Evolutionary conservation across 768 basidiomycete genomes (phyloP), one percentile per base, ranked within the genome.

Genomic region (Wakefieldia striispora): DNA sequence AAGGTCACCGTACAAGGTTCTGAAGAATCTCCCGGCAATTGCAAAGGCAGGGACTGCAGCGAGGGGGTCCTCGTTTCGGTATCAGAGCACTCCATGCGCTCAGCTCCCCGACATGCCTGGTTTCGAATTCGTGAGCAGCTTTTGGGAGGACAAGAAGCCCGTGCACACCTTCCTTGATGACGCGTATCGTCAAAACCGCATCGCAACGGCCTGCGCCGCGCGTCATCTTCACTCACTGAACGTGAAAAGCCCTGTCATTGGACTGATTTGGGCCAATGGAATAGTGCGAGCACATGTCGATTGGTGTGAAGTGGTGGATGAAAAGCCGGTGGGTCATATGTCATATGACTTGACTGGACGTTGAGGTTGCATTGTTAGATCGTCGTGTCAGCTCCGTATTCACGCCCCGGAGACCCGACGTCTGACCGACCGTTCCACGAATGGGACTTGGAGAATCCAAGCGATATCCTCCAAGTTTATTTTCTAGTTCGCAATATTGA

Each of bases 71-170:
- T 79, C 78, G 5, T 81, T 81, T 56, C 70, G 73, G 13, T 79
- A 66, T 51, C 80, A 82, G 57, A 73, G 70, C 24, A 81, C 79
- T 0, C 75, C 78, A 2, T 74, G 77, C 46, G 68, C 68, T 13
- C 72, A 72, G 41, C 70, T 78, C 11, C 76, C 80, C 0, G 74
- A 75, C 27, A 67, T 62, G 41, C 68, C 73, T 2, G 69, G 72
- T 10, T 80, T 81, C 55, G 79, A 81, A 61, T 79, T 82, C 50
- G 70, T 68, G 13, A 78, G 81, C 55, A 74, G 75, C 47, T 64
- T 82, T 43, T 81, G 77, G 77, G 79, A 83, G 56, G 80, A 83
- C 64, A 83, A 83, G 70, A 83, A 81, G 47, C 76, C 78, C 0
- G 65, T 72, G 11, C 76, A 80, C 39, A 57, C 68, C 5, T 60